Base-by-base conservation (phyloP, 495 filamentous ascomycete genomes). In the Podospora sp. region DNA sequence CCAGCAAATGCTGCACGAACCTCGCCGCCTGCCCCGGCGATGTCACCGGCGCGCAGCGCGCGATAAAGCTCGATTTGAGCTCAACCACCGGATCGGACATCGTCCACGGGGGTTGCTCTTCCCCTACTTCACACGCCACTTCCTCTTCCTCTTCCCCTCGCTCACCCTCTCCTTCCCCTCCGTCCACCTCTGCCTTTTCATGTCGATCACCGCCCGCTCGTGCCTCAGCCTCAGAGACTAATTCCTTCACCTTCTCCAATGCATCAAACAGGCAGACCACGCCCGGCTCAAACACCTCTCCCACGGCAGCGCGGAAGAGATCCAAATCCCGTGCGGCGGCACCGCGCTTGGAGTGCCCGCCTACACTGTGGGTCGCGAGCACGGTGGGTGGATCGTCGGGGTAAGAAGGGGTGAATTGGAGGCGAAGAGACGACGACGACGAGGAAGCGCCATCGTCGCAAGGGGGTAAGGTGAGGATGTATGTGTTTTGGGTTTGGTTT, bases 31-130 rank as follows among this genome's bases (percentile, higher is more conserved):
- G 87, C 2, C 80, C 79, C 3, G 89, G 84, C 8, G 87, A 90
- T 0, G 83, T 77, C 14, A 97, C 92, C 2, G 76, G 73, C 1
- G 89, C 89, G 36, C 82, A 88, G 35, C 93, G 89, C 8, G 89
- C 95, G 26, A 98, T 70, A 75, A 99, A 99, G 14, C 92, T 87
- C 1, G 93, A 97, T 76, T 92, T 96, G 73, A 92, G 90, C 76
- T 97, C 92, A 3, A 86, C 85, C 14, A 94, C 74, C 7, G 89
- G 82, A 8, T 87, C 83, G 4, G 92, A 94, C 2, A 93, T 68
- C 12, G 81, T 79, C 94, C 94, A 97, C 0, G 85, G 80, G 6
- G 89, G 87, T 25, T 83, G 82, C 21, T 68, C 67, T 1, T 55
- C 51, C 0, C 50, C 46, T n/a, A n/a, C n/a, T n/a, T n/a, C n/a